These are phyloP conservation scores for Exophiala spinifera DNA, from an alignment of 2,329 filamentous ascomycete species.

Conservation along the genomic window DNA sequence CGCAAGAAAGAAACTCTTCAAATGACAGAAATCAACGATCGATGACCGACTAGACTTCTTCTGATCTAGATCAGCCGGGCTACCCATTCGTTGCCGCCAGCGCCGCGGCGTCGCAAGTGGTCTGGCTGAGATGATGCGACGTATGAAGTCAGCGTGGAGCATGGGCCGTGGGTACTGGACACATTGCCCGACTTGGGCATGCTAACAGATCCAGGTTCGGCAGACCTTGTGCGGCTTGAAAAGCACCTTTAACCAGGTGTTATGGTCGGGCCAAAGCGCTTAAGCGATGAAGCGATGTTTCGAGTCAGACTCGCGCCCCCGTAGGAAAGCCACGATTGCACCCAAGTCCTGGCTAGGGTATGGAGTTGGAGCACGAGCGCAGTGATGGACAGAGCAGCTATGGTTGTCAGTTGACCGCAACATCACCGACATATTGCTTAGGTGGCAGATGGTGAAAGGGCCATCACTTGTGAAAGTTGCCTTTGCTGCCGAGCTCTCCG, in stretches of 20 bases:
- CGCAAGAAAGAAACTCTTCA: slow-evolving; percentile 8
- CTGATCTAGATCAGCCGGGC: slow-evolving; percentile 17
- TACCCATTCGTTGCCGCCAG: slow-evolving; percentile 16
- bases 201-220: background rate
- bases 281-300: background rate
- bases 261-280: background rate
- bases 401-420: background rate
- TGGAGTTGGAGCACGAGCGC: background rate
- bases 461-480: background rate
- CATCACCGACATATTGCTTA: background rate
- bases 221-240: background rate
- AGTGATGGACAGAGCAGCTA: background rate
- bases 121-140: slow-evolving; percentile 21
- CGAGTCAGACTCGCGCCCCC: background rate
- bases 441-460: background rate
- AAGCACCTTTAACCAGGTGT: background rate
- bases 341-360: background rate
- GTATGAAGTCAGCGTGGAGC: slow-evolving; percentile 26
- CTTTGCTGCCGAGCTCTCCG: slow-evolving; percentile 1
- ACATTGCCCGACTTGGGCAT: slow-evolving; percentile 10
- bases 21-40: slow-evolving; percentile 16
- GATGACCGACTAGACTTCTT: slow-evolving; percentile 14
- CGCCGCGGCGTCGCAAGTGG: slow-evolving; percentile 12
- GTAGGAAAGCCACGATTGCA: background rate
- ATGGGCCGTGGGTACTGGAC: slow-evolving; percentile 6